A percentile compares a stretch with the other conserved stretches of the same genome.
Conservation (phyloP, 1,284 basidiomycete genomes). For the Neonothopanus nambi region DNA sequence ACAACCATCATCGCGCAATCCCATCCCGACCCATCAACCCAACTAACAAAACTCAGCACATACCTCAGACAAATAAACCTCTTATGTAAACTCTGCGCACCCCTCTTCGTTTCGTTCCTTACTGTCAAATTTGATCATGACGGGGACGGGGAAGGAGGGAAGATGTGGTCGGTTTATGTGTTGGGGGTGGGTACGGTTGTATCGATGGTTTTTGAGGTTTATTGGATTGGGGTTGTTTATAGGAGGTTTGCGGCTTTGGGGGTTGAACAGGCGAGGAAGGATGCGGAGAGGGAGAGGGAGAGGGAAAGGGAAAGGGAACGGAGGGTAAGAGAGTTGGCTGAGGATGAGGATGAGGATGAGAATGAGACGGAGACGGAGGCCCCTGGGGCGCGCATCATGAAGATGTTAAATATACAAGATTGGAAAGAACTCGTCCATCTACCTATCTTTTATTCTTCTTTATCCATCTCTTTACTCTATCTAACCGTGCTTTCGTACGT, state of each 20-base stretch:
- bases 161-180: slow-evolving; percentile 27
- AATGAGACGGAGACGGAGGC: too few species aligned
- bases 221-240: slow-evolving; percentile 38
- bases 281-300: too few species aligned
- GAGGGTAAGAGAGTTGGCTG: too few species aligned
- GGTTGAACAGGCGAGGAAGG: slow-evolving; percentile 22
- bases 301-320: not conserved
- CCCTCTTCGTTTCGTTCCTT: slow-evolving; percentile 55
- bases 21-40: too few species aligned
- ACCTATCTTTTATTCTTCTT: slow-evolving; percentile 45
- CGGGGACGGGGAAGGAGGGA: too few species aligned
- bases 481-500: slow-evolving; percentile 34
- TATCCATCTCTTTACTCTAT: slow-evolving; percentile 52
- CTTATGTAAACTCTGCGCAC: slow-evolving; percentile 53
- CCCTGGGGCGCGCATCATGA: not conserved
- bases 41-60: slow-evolving; percentile 37
- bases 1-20: slow-evolving; percentile 39
- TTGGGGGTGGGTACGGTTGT: slow-evolving; percentile 34
- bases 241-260: slow-evolving; percentile 32
- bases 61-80: slow-evolving; percentile 53
- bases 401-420: slow-evolving; percentile 26
- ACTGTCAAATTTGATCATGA: slow-evolving; percentile 33
- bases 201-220: slow-evolving; percentile 32
- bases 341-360: too few species aligned
- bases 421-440: slow-evolving; percentile 47